Evolutionary conservation across 2,329 filamentous ascomycete genomes (phyloP).

Genomic region (Dothidotthia symphoricarpi): DNA sequence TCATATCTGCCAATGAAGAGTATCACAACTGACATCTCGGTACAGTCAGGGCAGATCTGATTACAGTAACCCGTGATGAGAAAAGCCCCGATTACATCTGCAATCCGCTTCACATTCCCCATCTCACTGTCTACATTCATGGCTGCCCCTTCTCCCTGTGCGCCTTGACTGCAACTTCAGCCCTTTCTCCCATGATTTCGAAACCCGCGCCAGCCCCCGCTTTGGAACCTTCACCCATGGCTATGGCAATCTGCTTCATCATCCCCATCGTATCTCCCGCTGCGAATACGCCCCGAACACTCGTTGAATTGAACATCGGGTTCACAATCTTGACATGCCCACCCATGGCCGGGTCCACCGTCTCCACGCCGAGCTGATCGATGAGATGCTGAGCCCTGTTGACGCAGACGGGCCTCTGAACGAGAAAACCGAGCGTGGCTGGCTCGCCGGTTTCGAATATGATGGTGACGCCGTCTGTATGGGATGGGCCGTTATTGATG

Average conservation of each 20-base stretch:
- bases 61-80: too few species aligned
- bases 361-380: constrained; percentile 34
- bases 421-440: constrained; percentile 29
- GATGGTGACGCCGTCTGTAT: constrained; percentile 28
- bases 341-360: constrained; percentile 44
- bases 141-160: constrained; percentile 9
- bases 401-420: constrained; percentile 28
- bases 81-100: too few species aligned
- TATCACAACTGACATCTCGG: too few species aligned
- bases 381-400: constrained; percentile 32
- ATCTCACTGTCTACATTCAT: too few species aligned
- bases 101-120: too few species aligned
- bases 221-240: constrained; percentile 32
- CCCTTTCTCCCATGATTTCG: constrained; percentile 24
- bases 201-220: constrained; percentile 26
- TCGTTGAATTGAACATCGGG: constrained; percentile 52
- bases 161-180: constrained; percentile 11
- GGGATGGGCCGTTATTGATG: constrained; percentile 28
- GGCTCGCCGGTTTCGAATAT: constrained; percentile 28
- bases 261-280: constrained; percentile 49
- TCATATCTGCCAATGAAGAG: too few species aligned
- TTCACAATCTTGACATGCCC: constrained; percentile 44
- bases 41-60: too few species aligned
- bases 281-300: constrained; percentile 53
- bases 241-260: constrained; percentile 35